Evolutionary conservation across 768 basidiomycete species (phyloP).

Genomic region (Auriculariales sp.): DNA sequence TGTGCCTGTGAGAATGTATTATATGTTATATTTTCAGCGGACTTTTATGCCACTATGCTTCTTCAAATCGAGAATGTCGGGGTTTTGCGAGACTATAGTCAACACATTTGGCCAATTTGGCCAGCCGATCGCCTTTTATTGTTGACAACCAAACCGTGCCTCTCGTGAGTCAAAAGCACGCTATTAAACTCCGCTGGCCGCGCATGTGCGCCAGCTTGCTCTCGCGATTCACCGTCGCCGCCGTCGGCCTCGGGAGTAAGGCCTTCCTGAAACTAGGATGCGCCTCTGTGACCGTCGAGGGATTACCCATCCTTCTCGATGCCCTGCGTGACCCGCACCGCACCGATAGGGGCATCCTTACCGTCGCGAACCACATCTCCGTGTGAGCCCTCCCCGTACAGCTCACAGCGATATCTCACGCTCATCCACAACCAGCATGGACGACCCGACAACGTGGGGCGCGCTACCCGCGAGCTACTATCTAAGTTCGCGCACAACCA

Average conservation of each 20-base stretch:
- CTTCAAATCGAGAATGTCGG: too few relatives aligned
- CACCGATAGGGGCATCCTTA: slow-evolving; percentile 21
- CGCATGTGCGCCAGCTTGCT: slow-evolving; percentile 15
- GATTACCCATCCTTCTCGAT: slow-evolving; percentile 46
- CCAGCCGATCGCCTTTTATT: too few relatives aligned
- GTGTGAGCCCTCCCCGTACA: slow-evolving; percentile 37
- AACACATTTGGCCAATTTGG: too few relatives aligned
- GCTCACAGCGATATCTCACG: slow-evolving; percentile 2
- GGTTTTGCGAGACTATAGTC: too few relatives aligned
- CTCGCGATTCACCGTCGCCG: slow-evolving; percentile 45
- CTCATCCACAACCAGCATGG: slow-evolving; percentile 33
- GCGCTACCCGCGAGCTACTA: slow-evolving; percentile 54
- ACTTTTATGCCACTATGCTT: too few relatives aligned
- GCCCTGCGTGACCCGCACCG: slow-evolving; percentile 40
- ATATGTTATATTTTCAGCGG: too few relatives aligned
- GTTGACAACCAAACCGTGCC: too few relatives aligned
- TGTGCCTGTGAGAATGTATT: too few relatives aligned
- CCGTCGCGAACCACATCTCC: slow-evolving; percentile 90
- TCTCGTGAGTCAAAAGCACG: too few relatives aligned
- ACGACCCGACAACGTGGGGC: slow-evolving; percentile 83
- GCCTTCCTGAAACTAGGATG: slow-evolving; percentile 54
- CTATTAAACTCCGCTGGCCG: neutral
- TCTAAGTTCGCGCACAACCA: slow-evolving; percentile 35
- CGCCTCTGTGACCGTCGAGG: slow-evolving; percentile 51
- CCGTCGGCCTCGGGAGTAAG: slow-evolving; percentile 68